These are phyloP conservation scores for Saccharomyces eubayanus DNA, from an alignment of 805 yeast genomes.

Conservation along the genomic window DNA sequence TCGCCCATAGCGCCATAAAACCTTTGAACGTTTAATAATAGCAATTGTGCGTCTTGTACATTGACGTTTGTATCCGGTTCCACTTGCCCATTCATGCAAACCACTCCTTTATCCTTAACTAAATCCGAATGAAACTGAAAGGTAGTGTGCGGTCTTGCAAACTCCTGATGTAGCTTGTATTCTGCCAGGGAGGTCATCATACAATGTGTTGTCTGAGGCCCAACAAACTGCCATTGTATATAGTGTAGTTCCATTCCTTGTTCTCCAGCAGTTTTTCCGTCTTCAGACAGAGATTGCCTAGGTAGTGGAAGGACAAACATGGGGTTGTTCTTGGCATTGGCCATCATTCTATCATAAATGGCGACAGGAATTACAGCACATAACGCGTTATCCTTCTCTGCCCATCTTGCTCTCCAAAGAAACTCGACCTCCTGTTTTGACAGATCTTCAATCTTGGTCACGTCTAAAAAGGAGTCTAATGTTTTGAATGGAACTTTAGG, in stretches of 20 bases:
- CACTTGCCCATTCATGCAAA: constrained; percentile 79
- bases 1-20: constrained; percentile 65
- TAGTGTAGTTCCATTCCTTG: constrained; percentile 74
- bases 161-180: constrained; percentile 82
- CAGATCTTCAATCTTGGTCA: constrained; percentile 52
- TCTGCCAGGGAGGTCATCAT: constrained; percentile 87
- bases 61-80: constrained; percentile 64
- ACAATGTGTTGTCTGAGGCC: constrained; percentile 76
- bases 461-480: constrained; percentile 59
- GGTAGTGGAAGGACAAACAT: constrained; percentile 88
- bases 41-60: constrained; percentile 66
- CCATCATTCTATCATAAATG: constrained; percentile 55
- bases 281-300: constrained; percentile 38
- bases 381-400: constrained; percentile 47
- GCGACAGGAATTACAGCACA: constrained; percentile 53
- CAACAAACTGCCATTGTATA: constrained; percentile 89
- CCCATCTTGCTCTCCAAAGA: constrained; percentile 86
- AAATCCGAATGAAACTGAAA: constrained; percentile 80
- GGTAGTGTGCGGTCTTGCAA: constrained; percentile 91
- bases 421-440: constrained; percentile 58
- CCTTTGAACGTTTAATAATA: constrained; percentile 68
- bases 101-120: constrained; percentile 47
- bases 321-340: constrained; percentile 66
- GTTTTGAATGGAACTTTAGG: constrained; percentile 57
- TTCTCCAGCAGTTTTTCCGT: constrained; percentile 34